A percentile compares a stretch with the other conserved stretches of the same genome.
Evolutionary conservation across 352 stramenopile species (phyloP).

Genomic region (Pythium scleroteichum): DNA sequence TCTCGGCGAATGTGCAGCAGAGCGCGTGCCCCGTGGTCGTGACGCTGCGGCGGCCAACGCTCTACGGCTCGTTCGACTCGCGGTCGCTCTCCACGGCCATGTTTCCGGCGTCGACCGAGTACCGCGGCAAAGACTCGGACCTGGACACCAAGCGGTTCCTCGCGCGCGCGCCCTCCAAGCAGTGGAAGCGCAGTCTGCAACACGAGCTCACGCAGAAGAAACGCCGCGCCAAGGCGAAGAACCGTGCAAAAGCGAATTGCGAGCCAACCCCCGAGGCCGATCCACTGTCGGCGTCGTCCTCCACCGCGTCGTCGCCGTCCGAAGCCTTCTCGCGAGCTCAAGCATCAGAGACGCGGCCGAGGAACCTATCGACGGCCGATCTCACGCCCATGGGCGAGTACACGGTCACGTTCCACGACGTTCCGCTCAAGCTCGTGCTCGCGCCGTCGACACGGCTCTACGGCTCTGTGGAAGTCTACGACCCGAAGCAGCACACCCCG

Average conservation of each 20-base stretch:
- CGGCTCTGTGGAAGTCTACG: slow-evolving; percentile 72
- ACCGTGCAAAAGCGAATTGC: not conserved
- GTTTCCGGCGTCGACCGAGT: slow-evolving; percentile 70
- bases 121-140: slow-evolving; percentile 33
- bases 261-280: slow-evolving; percentile 15
- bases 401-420: slow-evolving; percentile 51
- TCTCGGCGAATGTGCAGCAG: slow-evolving; percentile 44
- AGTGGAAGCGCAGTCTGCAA: slow-evolving; percentile 64
- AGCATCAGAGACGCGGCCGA: not conserved
- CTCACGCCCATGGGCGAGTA: slow-evolving; percentile 64
- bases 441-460: slow-evolving; percentile 74
- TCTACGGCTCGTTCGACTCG: slow-evolving; percentile 67
- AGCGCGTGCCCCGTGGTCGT: slow-evolving; percentile 61
- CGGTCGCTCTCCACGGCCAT: slow-evolving; percentile 66
- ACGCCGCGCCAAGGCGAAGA: slow-evolving; percentile 19
- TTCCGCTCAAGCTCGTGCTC: slow-evolving; percentile 49
- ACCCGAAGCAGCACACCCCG: slow-evolving; percentile 47
- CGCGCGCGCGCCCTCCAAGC: slow-evolving; percentile 55
- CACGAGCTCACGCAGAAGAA: slow-evolving; percentile 44
- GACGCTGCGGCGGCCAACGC: slow-evolving; percentile 58
- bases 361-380: slow-evolving; percentile 7
- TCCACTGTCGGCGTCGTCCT: slow-evolving; percentile 1
- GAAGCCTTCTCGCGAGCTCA: not conserved
- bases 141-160: slow-evolving; percentile 38
- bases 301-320: not conserved